These are phyloP conservation scores for Ilex paraguariensis DNA, from an alignment of 305 asterid species.

Conservation along the genomic window DNA sequence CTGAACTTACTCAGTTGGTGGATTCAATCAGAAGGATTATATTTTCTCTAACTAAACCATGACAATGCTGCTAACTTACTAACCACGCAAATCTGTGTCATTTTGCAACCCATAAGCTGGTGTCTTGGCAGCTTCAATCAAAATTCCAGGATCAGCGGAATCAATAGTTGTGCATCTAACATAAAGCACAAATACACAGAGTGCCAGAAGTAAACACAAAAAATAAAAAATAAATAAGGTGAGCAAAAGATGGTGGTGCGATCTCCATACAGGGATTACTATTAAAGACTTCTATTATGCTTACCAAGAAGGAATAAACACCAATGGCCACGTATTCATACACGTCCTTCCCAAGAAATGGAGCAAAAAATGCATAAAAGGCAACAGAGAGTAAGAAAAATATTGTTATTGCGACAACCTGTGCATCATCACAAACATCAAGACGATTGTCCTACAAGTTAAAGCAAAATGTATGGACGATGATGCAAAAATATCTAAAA, in stretches of 20 bases:
- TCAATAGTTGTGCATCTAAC: constrained; percentile 95
- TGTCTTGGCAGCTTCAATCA: constrained; percentile 57
- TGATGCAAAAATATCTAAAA: too few relatives aligned
- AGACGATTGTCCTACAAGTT: too few relatives aligned
- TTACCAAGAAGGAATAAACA: constrained; percentile 85
- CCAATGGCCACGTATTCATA: constrained; percentile 78
- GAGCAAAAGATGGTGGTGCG: too few relatives aligned
- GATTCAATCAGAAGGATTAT: background rate
- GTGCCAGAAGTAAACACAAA: constrained; percentile 52
- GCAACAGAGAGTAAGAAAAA: constrained; percentile 87
- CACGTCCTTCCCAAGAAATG: constrained; percentile 85
- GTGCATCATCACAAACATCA: constrained; percentile 18
- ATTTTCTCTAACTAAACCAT: background rate
- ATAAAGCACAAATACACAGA: constrained; percentile 72
- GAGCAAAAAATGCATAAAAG: constrained; percentile 95
- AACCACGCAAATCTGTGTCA: constrained; percentile 69
- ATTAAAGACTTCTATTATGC: constrained; percentile 20
- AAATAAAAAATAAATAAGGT: constrained; percentile 15
- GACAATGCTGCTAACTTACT: constrained; percentile 7
- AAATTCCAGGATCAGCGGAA: constrained; percentile 97
- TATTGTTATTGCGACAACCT: constrained; percentile 97
- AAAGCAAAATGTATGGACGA: too few relatives aligned
- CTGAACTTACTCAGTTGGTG: too few relatives aligned
- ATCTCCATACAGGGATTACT: too few relatives aligned
- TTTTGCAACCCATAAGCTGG: constrained; percentile 52